Base-by-base conservation (phyloP, 2,329 filamentous ascomycete species). In the Drechslera avenae region DNA sequence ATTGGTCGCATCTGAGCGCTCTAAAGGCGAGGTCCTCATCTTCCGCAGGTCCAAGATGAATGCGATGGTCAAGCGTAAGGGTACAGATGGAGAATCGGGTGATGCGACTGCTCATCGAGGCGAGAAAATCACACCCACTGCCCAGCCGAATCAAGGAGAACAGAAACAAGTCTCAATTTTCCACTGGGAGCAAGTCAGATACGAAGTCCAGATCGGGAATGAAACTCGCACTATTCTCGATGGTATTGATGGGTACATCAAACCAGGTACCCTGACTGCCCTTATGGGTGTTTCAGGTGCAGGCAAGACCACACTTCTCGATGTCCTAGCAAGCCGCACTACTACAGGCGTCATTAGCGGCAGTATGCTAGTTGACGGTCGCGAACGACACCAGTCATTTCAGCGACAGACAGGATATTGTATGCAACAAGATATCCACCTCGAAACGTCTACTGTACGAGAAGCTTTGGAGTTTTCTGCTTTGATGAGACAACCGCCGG, bases 231-330 rank as follows among this genome's bases (percentile, higher is more conserved):
- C 75, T 39, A 71, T 85, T 12, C 67, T 85, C 3, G 79, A 84
- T 45, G 63, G 80, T 39, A 78, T 84, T 4, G 75, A 74, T 21
- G 82, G 74, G 4, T 84, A 75, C 75, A 79, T 83, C 4, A 82
- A 80, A 55, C 81, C 81, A 2, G 82, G 81, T 2, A 80, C 76
- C 1, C 68, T 83, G 17, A 69, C 66, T 1, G 64, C 67, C 4
- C 57, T 70, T 0, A 70, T 71, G 69, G 88, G 43, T 13, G 58
- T 55, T 8, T 55, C 59, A 23, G 90, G 91, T 55, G 91, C 91
- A 12, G 91, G 91, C 50, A 96, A 96, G 73, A 96, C 91, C 0
- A 95, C 91, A 1, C 81, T 96, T 17, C 79, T 96, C 18, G 89
- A 96, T 73, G 89, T 89, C 18, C 47, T 96, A 48, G 91, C 91